A percentile compares a stretch with the other conserved stretches of the same genome.
Conservation (phyloP, 2,329 filamentous ascomycete genomes). For the Leptographium galeiforme region DNA sequence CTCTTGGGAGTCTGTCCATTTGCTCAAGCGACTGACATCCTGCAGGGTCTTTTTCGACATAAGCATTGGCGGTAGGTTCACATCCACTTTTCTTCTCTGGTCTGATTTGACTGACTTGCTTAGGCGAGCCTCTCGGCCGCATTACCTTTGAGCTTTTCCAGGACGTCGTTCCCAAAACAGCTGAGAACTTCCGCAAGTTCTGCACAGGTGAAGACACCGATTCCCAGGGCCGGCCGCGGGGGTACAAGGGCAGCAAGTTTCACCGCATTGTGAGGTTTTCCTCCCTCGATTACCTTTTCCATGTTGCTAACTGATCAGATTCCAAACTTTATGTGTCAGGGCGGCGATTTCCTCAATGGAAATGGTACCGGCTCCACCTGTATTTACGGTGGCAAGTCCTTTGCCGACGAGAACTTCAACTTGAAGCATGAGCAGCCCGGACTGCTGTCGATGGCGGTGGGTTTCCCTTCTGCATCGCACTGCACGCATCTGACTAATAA, state of each 20-base stretch:
- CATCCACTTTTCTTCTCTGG: neutral
- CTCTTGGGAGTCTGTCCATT: neutral
- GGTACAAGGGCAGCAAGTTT: conserved; percentile 91
- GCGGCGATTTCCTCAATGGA: conserved; percentile 81
- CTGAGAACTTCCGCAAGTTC: conserved; percentile 94
- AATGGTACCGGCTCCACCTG: conserved; percentile 80
- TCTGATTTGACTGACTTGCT: neutral
- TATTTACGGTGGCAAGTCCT: conserved; percentile 76
- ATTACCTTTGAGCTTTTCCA: conserved; percentile 86
- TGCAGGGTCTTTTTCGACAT: conserved; percentile 22
- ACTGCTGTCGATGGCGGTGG: conserved; percentile 82
- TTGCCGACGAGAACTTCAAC: conserved; percentile 82
- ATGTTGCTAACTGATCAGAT: conserved; percentile 43
- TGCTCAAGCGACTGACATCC: neutral
- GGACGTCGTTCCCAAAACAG: conserved; percentile 71
- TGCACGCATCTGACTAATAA: neutral
- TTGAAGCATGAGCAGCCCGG: conserved; percentile 68
- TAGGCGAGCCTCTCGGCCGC: conserved; percentile 74
- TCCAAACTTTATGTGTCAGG: conserved; percentile 94
- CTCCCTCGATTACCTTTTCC: neutral
- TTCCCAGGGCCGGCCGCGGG: conserved; percentile 61
- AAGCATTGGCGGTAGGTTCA: conserved; percentile 55
- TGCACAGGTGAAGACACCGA: conserved; percentile 89
- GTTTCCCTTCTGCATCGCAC: conserved; percentile 19
- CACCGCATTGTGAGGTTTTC: conserved; percentile 71